These are phyloP conservation scores for Tricholoma flavovirens DNA, from an alignment of 768 basidiomycete species.

Conservation along the genomic window DNA sequence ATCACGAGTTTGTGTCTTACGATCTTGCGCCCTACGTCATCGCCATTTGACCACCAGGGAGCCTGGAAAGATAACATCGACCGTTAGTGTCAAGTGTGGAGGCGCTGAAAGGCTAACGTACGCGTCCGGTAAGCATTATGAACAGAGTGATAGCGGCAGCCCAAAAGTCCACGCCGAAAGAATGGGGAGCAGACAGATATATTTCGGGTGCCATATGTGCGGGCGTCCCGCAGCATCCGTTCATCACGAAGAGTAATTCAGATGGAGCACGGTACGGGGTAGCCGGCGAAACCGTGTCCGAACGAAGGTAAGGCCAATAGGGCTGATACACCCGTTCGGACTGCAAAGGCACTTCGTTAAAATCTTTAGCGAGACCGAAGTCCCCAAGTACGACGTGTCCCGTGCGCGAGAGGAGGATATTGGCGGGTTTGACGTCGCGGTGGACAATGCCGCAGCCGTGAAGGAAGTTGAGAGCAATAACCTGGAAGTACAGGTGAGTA, in stretches of 20 bases:
- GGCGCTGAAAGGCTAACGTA: not conserved
- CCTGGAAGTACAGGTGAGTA: not conserved
- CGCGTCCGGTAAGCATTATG: conserved; percentile 1
- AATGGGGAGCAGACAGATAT: not conserved
- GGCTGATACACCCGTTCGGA: not conserved
- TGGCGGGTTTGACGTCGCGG: conserved; percentile 2
- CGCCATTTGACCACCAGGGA: not conserved
- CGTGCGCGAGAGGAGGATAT: not conserved
- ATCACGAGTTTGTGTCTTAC: not conserved
- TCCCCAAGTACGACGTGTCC: not conserved
- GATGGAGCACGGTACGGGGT: not conserved
- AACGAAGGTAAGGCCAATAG: not conserved
- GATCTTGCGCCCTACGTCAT: not conserved
- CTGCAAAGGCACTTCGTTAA: not conserved
- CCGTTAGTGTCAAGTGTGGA: not conserved
- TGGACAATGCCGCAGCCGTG: not conserved
- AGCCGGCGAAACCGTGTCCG: not conserved
- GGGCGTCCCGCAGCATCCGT: not conserved
- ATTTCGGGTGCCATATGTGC: conserved; percentile 1
- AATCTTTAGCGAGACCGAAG: not conserved
- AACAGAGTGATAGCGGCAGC: not conserved
- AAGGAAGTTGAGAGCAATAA: not conserved
- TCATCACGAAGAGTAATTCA: not conserved
- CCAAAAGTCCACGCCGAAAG: not conserved
- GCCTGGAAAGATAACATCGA: not conserved